A percentile compares a stretch with the other conserved stretches of the same genome.
Evolutionary conservation across 1,284 basidiomycete genomes (phyloP).

Genomic region (Chalciporus sp.): DNA sequence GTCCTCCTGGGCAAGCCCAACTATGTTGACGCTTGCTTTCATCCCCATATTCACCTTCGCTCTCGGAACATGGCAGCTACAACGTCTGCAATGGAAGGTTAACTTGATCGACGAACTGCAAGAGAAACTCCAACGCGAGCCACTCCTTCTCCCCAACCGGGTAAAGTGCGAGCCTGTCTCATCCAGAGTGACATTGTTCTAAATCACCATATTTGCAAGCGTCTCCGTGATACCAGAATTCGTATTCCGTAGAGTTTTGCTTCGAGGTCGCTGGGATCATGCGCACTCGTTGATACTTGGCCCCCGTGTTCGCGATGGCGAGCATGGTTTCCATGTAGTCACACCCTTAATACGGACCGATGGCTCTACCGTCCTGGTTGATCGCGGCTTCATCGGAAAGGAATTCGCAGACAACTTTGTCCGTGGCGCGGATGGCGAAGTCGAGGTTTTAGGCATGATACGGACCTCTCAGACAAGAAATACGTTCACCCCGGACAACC

Average conservation of each 20-base stretch:
- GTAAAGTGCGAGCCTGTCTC: constrained; percentile 74
- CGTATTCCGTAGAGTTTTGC: constrained; percentile 78
- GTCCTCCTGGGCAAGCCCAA: constrained; percentile 66
- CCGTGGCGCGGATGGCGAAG: constrained; percentile 51
- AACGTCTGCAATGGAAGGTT: constrained; percentile 94
- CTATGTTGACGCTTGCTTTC: constrained; percentile 79
- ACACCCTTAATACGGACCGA: constrained; percentile 81
- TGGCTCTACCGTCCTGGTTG: constrained; percentile 82
- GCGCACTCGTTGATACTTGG: constrained; percentile 80
- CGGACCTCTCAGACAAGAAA: constrained; percentile 71
- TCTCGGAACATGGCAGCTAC: constrained; percentile 93
- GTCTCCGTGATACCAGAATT: constrained; percentile 82
- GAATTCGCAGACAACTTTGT: constrained; percentile 47
- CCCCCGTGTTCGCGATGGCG: constrained; percentile 87
- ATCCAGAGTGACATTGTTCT: constrained; percentile 9
- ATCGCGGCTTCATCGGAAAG: constrained; percentile 88
- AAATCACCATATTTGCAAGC: constrained; percentile 38
- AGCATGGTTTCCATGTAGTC: constrained; percentile 84
- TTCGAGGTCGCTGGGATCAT: constrained; percentile 81
- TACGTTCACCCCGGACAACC: constrained; percentile 87
- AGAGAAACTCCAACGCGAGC: constrained; percentile 82
- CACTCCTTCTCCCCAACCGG: constrained; percentile 78
- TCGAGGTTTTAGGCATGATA: constrained; percentile 76
- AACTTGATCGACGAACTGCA: constrained; percentile 93
- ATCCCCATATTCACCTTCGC: constrained; percentile 91